These are phyloP conservation scores for Neurospora terricola DNA, from an alignment of 495 filamentous ascomycete genomes.

Conservation along the genomic window DNA sequence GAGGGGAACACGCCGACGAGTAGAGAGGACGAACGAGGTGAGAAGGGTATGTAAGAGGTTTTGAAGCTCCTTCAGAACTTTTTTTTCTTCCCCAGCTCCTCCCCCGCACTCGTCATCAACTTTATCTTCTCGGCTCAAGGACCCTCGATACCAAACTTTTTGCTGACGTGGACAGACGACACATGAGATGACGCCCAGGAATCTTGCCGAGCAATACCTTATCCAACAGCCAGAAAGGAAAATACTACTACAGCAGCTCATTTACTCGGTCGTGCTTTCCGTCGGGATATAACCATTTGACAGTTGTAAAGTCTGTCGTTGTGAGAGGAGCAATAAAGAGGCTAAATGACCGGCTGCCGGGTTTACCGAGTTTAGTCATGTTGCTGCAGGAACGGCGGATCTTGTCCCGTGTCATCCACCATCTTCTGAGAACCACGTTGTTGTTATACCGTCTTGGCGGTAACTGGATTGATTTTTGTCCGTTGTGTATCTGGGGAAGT, in stretches of 20 bases:
- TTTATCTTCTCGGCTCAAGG: background rate
- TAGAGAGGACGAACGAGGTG: too few species aligned
- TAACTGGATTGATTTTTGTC: slow-evolving; percentile 3
- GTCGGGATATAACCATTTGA: background rate
- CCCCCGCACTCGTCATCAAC: background rate
- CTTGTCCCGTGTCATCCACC: slow-evolving; percentile 6
- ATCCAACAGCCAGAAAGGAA: background rate
- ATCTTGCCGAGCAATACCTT: background rate
- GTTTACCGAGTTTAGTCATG: slow-evolving; percentile 20
- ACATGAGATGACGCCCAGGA: background rate
- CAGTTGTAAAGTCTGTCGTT: background rate
- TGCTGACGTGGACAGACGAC: background rate
- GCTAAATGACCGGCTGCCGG: slow-evolving; percentile 25
- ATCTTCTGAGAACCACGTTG: slow-evolving; percentile 2
- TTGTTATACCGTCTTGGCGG: slow-evolving; percentile 13
- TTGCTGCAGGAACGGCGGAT: slow-evolving; percentile 17
- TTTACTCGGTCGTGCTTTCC: background rate
- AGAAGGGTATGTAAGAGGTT: background rate
- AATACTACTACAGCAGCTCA: background rate
- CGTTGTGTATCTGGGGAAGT: background rate
- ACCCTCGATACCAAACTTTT: background rate
- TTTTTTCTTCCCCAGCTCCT: too few species aligned
- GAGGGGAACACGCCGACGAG: background rate
- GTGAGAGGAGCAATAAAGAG: slow-evolving; percentile 9
- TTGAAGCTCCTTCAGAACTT: background rate